A percentile compares a stretch with the other conserved stretches of the same genome.
These are phyloP conservation scores for Leucocoprinus sp. DNA, from an alignment of 768 basidiomycete genomes.

Conservation along the genomic window DNA sequence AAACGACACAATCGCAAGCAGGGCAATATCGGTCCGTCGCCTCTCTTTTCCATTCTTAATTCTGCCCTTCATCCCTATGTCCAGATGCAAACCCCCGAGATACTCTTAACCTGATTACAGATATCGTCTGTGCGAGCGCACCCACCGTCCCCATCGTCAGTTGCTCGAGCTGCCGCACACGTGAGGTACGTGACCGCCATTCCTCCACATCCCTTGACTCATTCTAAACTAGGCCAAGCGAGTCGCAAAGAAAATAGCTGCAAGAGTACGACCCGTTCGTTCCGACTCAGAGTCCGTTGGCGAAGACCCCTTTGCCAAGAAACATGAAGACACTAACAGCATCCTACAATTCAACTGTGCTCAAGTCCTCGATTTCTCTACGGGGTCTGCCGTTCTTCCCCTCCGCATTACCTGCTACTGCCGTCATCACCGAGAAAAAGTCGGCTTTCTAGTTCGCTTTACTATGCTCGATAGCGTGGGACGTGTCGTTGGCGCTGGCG, in stretches of 20 bases:
- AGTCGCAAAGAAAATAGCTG: conserved; percentile 81
- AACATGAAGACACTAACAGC: conserved; percentile 62
- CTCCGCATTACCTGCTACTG: conserved; percentile 97
- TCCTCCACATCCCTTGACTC: not conserved
- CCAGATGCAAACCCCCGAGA: conserved; percentile 62
- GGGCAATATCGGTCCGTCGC: conserved; percentile 61
- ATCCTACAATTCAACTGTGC: conserved; percentile 97
- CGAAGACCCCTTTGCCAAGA: conserved; percentile 37
- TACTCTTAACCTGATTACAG: conserved; percentile 62
- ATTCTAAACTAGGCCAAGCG: conserved; percentile 61
- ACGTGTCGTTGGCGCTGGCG: conserved; percentile 71
- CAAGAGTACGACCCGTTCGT: conserved; percentile 69
- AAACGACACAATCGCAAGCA: conserved; percentile 81
- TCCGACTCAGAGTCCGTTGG: conserved; percentile 68
- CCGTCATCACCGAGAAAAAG: conserved; percentile 95
- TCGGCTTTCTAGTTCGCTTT: conserved; percentile 88
- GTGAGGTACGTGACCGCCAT: conserved; percentile 50
- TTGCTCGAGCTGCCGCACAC: conserved; percentile 81
- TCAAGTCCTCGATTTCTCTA: conserved; percentile 80
- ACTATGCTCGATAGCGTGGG: conserved; percentile 76
- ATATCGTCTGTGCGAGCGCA: conserved; percentile 73
- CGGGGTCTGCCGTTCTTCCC: conserved; percentile 84
- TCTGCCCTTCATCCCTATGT: conserved; percentile 10
- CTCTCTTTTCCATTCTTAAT: not conserved
- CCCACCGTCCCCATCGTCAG: conserved; percentile 72